Evolutionary conservation across 192 early-diverging fungal species (phyloP), one percentile per base, ranked within the genome.

Genomic region (Spizellomyces punctatus): DNA sequence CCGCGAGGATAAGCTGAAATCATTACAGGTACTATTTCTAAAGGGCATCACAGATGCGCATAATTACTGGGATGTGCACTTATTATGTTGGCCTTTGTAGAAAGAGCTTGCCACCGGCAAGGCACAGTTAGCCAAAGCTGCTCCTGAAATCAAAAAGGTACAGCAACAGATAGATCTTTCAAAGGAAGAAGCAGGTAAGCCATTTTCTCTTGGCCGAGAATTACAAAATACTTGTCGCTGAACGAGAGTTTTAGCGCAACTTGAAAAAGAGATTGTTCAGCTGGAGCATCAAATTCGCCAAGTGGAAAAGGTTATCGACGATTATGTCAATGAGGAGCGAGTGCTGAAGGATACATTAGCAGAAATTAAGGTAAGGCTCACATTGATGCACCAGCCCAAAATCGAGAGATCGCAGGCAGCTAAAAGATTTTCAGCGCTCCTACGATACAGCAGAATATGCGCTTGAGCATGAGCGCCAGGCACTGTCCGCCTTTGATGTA

Each of bases 1-100:
- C 77, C 93, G 94, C 71, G 93, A 94, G 46, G 86, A 87, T 12
- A 99, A 98, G 79, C 73, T 99, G 42, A 86, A 94, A 68, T 89
- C 93, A 55, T 83, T 99, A 27, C 85, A 88, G 78, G 72, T 76
- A 22, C 17, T 10, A 4, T 69, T 19, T 27, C 16, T 36, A 3
- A 36, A 16, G 22, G 48, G 12, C 12, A 12, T 54, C 52, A n/a
- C 41, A 64, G 42, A 5, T 10, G 45, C 42, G 12, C 16, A 61
- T 61, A 36, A 36, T 27, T 12, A 22, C 1, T 27, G 16, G 12
- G 10, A 22, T 17, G 1, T 61, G 14, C 27, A 61, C 59, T 61
- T 36, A 22, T 14, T 0, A 58, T 8, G 8, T 4, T 21, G 36
- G 9, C 14, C 60, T 43, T 43, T 9, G 47, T 70, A 93, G 84